Evolutionary conservation across 2,329 filamentous ascomycete species (phyloP).

Genomic region (Cytospora piceicola): DNA sequence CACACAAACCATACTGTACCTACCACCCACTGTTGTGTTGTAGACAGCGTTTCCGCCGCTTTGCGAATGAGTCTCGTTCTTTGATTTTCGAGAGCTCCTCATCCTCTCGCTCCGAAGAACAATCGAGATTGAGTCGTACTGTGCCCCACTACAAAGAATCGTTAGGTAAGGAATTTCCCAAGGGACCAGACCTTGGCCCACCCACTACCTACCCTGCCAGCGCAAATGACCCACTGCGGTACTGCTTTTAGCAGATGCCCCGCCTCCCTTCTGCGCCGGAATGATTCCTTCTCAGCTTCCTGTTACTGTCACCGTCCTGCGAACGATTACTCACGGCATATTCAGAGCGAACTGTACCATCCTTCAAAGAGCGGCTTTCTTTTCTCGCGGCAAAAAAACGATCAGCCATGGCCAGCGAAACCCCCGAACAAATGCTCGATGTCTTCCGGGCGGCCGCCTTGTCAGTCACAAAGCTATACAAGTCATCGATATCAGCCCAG

Average conservation of each 20-base stretch:
- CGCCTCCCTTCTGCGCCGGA: slow-evolving; percentile 23
- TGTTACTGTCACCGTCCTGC: slow-evolving; percentile 4
- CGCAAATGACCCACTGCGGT: slow-evolving; percentile 18
- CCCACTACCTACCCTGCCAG: slow-evolving; percentile 26
- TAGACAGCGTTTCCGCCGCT: not conserved
- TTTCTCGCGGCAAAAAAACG: slow-evolving; percentile 34
- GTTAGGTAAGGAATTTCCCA: slow-evolving; percentile 23
- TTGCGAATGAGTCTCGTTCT: not conserved
- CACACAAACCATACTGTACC: not conserved
- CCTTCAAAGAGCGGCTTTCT: slow-evolving; percentile 31
- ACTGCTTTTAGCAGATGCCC: slow-evolving; percentile 23
- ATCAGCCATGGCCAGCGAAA: slow-evolving; percentile 44
- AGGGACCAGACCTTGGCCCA: slow-evolving; percentile 7
- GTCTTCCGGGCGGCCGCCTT: slow-evolving; percentile 91
- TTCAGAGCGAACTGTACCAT: slow-evolving; percentile 34
- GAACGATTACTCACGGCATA: slow-evolving; percentile 5
- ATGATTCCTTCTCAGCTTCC: slow-evolving; percentile 19
- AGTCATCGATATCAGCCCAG: slow-evolving; percentile 80
- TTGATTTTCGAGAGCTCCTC: slow-evolving; percentile 10
- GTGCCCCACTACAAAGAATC: slow-evolving; percentile 4
- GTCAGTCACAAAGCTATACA: slow-evolving; percentile 95
- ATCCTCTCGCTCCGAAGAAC: slow-evolving; percentile 15
- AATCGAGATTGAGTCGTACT: slow-evolving; percentile 24
- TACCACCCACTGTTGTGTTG: not conserved
- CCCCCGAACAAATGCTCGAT: slow-evolving; percentile 72